These are phyloP conservation scores for Spiraea crenata DNA, from an alignment of 331 rosid species.

Conservation along the genomic window DNA sequence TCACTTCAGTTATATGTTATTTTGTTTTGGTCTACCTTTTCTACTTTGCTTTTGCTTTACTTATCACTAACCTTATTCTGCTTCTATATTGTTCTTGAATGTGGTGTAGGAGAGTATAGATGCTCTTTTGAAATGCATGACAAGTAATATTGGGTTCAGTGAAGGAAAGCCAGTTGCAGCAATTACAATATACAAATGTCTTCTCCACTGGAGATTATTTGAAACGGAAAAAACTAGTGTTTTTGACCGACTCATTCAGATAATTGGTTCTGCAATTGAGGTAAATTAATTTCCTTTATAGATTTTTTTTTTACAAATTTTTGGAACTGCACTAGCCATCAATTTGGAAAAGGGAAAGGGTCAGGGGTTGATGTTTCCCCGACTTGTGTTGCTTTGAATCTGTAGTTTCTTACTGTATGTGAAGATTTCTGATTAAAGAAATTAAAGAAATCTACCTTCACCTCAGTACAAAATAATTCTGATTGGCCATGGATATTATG, in stretches of 20 bases:
- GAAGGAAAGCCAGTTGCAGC: slow-evolving; percentile 94
- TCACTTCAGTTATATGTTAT: slow-evolving; percentile 7
- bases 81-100: slow-evolving; percentile 17
- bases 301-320: background rate
- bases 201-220: slow-evolving; percentile 82
- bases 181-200: slow-evolving; percentile 73
- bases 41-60: slow-evolving; percentile 14
- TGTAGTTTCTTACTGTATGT: too few species aligned
- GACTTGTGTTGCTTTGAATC: background rate
- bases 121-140: slow-evolving; percentile 58
- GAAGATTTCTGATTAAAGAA: background rate
- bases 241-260: slow-evolving; percentile 75
- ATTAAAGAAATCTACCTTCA: background rate
- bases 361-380: background rate
- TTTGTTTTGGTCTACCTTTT: slow-evolving; percentile 13
- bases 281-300: slow-evolving; percentile 35
- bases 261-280: slow-evolving; percentile 86
- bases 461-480: background rate
- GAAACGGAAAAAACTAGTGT: slow-evolving; percentile 94
- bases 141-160: slow-evolving; percentile 67
- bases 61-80: slow-evolving; percentile 17
- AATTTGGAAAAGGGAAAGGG: background rate
- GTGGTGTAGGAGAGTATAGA: slow-evolving; percentile 79
- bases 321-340: background rate
- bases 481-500: background rate